Conservation (phyloP, 208 protist species). For the Acanthamoeba polyphaga region DNA sequence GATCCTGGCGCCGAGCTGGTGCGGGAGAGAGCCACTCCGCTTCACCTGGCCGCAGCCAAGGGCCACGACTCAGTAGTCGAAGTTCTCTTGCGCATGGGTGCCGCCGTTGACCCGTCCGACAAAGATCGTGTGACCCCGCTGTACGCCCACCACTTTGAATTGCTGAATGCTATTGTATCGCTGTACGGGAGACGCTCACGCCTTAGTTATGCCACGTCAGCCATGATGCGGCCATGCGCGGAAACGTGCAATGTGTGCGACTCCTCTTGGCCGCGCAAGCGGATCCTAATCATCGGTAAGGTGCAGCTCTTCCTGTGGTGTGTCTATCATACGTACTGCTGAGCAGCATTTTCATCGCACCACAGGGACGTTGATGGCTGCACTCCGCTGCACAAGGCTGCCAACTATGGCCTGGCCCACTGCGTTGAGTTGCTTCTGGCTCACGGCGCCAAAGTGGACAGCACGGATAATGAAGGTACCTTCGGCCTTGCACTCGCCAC, state of each 20-base stretch:
- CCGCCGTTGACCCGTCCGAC: neutral
- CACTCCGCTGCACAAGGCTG: constrained; percentile 2
- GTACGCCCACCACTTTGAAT: neutral
- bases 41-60: neutral
- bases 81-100: neutral
- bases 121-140: neutral
- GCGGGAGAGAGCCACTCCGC: neutral
- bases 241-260: neutral
- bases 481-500: neutral
- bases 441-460: neutral
- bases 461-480: constrained; percentile 20
- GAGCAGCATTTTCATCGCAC: neutral
- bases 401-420: neutral
- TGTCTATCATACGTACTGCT: neutral
- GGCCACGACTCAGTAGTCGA: neutral
- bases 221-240: neutral
- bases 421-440: neutral
- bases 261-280: neutral
- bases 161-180: too few relatives aligned
- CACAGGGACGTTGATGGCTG: neutral
- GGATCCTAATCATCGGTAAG: neutral
- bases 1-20: neutral
- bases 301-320: neutral
- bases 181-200: too few relatives aligned
- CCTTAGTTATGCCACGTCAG: neutral